Evolutionary conservation across 2,329 filamentous ascomycete genomes (phyloP), one percentile per base, ranked within the genome.

Genomic region (Botrytis paeoniae): DNA sequence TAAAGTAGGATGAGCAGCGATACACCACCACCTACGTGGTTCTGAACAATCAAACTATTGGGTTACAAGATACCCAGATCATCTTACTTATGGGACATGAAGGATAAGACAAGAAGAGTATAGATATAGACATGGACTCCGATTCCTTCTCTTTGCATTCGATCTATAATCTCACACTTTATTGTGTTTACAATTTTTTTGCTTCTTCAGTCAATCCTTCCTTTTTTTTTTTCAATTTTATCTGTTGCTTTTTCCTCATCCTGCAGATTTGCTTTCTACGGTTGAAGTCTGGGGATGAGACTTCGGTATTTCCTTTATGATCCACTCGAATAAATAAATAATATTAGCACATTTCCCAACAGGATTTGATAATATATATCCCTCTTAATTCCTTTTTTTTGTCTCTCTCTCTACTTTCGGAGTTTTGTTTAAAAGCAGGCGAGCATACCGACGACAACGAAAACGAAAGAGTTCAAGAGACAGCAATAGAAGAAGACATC

Each of bases 281-380:
- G 41, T 51, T 72, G 68, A 70, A 57, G 65, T 70, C 59, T 70
- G 57, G 20, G 32, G 62, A 59, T 71, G 45, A 57, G 61, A 59
- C 45, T 62, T 59, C 29, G 45, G 61, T 45, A 66, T 68, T 59
- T 71, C 70, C 70, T 68, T 71, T 70, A 54, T 70, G 68, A 64
- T 72, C 70, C 70, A 72, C 70, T 35, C 57, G 57, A 65, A 68
- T 61, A 51, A 59, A 72, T 37, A 12, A 72, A 68, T 60, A 29
- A 68, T 68, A 60, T 72, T 68, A 43, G 60, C 43, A 65, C 29
- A 71, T 66, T 59, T 66, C 70, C 39, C 37, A 10, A 18, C 51
- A 48, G 43, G 32, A 71, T 51, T 65, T 41, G 51, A 57, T 32
- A 71, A 57, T 65, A 71, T 71, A 61, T 61, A 43, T 48, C 4